Base-by-base conservation (phyloP, 2,329 filamentous ascomycete genomes). In the Monilinia vaccinii-corymbosi region DNA sequence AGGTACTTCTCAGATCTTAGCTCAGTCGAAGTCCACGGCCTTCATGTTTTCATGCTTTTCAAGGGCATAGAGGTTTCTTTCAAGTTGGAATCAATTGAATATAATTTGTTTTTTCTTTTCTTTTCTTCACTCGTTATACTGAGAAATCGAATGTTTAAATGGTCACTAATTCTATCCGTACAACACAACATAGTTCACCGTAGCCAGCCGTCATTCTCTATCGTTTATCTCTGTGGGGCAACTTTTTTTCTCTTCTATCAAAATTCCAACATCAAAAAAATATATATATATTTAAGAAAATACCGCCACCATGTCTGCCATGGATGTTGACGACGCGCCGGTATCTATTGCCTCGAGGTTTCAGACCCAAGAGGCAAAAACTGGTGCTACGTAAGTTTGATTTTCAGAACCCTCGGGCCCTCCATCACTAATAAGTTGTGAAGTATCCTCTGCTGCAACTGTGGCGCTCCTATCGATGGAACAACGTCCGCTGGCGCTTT, bases 401-500 rank as follows among this genome's bases (percentile, higher is more conserved):
- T 25, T 42, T 47, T 48, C 58, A 40, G 49, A 53, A 53, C 25
- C 23, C 14, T 4, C 32, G 47, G 8, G n/a, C 18, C 36, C 36
- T 45, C 61, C 51, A 58, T 56, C 50, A 55, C 58, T 64, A 67
- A 64, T 65, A 69, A 25, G 58, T 14, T 58, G 60, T n/a, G 57
- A 62, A 89, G 86, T n/a, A 96, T 97, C 72, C 88, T 99, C 61
- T 99, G 94, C 76, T 96, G 91, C 79, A 96, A 97, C 80, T 99
- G 94, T 75, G 94, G 93, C 71, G 91, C 90, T 62, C 87, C 93
- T 44, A 96, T 99, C 70, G 92, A 97, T 75, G 94, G 94, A 74
- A 96, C 91, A 21, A 84, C 85, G 16, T 81, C 89, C 31, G 86
- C 88, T 57, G 91, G 91, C 63, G 92, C 94, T 45, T 86, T 97